phyloP scores from a whole-genome alignment of 257 asterid species.

The Salvia hispanica region DNA sequence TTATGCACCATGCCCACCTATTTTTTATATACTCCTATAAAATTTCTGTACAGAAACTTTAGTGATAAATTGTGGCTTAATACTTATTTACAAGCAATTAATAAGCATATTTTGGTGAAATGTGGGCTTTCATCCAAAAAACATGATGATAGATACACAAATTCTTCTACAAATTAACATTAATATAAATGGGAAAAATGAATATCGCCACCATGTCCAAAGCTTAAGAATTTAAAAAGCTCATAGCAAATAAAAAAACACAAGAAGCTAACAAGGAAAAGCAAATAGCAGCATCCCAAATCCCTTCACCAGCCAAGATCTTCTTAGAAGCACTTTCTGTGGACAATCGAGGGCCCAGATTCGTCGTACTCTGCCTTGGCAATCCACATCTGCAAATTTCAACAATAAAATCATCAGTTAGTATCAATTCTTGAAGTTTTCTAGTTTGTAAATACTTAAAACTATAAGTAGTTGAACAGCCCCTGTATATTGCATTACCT shows the following conservation, averaged over 20 bases:
- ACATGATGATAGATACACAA: constrained; percentile 39
- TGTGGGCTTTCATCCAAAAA: constrained; percentile 30
- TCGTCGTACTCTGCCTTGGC: constrained; percentile 70
- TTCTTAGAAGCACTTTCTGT: constrained; percentile 63
- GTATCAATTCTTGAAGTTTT: constrained; percentile 8
- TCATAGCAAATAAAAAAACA: constrained; percentile 24
- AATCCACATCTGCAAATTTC: constrained; percentile 61
- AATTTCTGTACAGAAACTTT: no score
- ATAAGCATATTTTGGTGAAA: constrained; percentile 6
- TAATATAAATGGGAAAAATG: constrained; percentile 43
- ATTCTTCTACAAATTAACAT: constrained; percentile 45
- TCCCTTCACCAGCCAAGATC: constrained; percentile 27
- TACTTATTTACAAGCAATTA: neutral
- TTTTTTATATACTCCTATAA: no score
- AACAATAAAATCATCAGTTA: constrained; percentile 4
- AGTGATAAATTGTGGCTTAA: no score
- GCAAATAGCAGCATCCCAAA: constrained; percentile 32
- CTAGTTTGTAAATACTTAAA: neutral
- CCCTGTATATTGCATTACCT: constrained; percentile 41
- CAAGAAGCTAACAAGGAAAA: constrained; percentile 31
- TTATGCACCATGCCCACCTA: no score
- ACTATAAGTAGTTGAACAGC: neutral
- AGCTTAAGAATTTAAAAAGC: constrained; percentile 29
- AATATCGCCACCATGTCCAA: constrained; percentile 39
- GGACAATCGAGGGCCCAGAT: constrained; percentile 66